Conservation (phyloP, 306 rosid genomes). For the Neltuma alba region DNA sequence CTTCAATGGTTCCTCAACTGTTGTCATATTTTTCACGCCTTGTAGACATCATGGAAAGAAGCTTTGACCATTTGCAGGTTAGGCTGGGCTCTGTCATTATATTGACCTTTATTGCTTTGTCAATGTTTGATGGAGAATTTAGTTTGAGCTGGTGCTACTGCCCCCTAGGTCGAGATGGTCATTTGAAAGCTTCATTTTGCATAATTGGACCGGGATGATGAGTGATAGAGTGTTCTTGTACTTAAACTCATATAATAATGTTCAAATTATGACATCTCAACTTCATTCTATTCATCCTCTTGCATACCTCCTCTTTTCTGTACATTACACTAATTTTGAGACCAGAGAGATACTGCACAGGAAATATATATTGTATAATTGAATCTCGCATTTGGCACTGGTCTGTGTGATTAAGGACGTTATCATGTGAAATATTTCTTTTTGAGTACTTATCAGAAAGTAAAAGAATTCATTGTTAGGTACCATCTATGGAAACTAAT, state of each 20-base stretch:
- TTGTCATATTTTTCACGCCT: constrained; percentile 77
- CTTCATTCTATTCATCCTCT: constrained; percentile 6
- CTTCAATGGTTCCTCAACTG: constrained; percentile 90
- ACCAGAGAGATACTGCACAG: neutral
- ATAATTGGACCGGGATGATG: neutral
- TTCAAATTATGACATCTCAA: constrained; percentile 18
- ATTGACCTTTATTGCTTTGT: constrained; percentile 15
- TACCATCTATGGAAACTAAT: constrained; percentile 23
- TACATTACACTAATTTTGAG: constrained; percentile 24
- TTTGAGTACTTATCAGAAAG: constrained; percentile 9
- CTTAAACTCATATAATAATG: neutral
- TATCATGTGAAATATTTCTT: neutral
- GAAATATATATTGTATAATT: neutral
- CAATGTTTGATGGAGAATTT: constrained; percentile 22
- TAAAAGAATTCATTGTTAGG: constrained; percentile 1
- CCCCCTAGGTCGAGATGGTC: constrained; percentile 25
- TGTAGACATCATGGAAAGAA: constrained; percentile 83
- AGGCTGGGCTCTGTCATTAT: constrained; percentile 36
- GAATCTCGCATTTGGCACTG: constrained; percentile 18
- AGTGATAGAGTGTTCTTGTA: neutral
- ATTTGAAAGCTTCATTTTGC: constrained; percentile 21
- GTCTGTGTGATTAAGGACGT: constrained; percentile 7
- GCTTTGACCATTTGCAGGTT: constrained; percentile 95
- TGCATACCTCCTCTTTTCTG: constrained; percentile 1
- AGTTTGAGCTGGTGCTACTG: constrained; percentile 1